Evolutionary conservation across 306 rosid species (phyloP), one percentile per base, ranked within the genome.

Genomic region (Corylus heterophylla): DNA sequence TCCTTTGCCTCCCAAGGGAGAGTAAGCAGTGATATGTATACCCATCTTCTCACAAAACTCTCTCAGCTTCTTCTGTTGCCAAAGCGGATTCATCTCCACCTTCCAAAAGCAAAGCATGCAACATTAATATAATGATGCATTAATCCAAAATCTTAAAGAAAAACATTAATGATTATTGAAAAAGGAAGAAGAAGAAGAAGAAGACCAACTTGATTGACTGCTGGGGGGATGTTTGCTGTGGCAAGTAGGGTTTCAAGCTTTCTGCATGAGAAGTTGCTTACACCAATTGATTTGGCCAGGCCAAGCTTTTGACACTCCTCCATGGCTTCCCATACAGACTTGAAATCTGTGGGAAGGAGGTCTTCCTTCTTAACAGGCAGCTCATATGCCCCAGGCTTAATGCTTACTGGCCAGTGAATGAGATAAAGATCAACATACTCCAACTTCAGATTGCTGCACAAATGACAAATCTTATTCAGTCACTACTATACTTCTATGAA

Each of bases 221-320:
- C 59, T 20, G 75, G 75, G 2, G 59, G 42, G 16, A 49, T 49
- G 4, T 51, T 49, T 6, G 75, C 75, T 48, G 58, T 25, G 18
- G 39, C 42, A 49, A 71, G 75, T 31, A 71, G 20, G 7, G 55
- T 52, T 47, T 71, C 58, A 12, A 71, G 59, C 75, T 71, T 71
- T 31, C 49, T 71, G 42, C 75, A 71, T 47, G 80, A 76, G 52
- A 76, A 76, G 56, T 76, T 76, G 74, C 80, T 76, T 1, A 76
- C 80, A 1, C 80, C 80, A 6, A 76, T 66, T 11, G 74, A 50
- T 76, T 66, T 76, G 17, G 73, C 66, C 8, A 76, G 74, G n/a
- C 80, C 80, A 76, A 76, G 80, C 47, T 51, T 76, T n/a, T 76
- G 37, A 52, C 73, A 64, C 51, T 66, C 80, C 20, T 76, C 80